Evolutionary conservation across 768 basidiomycete species (phyloP).

Genomic region (Panaeolus cyanescens): DNA sequence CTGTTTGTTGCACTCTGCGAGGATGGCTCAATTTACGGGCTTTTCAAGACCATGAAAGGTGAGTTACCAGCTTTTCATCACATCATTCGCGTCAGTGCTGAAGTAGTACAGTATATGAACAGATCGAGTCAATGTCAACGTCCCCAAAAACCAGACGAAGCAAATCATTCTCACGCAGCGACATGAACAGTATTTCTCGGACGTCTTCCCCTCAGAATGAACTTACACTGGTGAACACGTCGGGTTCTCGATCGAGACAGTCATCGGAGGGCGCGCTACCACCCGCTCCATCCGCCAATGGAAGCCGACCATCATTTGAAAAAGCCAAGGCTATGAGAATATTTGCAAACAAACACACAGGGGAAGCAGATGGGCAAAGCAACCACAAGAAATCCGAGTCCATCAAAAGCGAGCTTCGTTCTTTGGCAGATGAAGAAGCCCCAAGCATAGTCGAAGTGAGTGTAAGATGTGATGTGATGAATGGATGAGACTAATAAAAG

Average conservation of each 20-base stretch:
- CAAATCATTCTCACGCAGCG: slow-evolving; percentile 65
- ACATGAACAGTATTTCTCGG: slow-evolving; percentile 45
- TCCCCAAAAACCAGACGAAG: slow-evolving; percentile 59
- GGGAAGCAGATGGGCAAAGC: slow-evolving; percentile 40
- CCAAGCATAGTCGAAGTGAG: slow-evolving; percentile 31
- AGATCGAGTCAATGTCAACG: slow-evolving; percentile 72
- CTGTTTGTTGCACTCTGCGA: slow-evolving; percentile 89
- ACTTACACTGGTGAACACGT: slow-evolving; percentile 33
- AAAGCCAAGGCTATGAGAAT: slow-evolving; percentile 64
- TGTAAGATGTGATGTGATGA: background rate
- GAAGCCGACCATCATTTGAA: slow-evolving; percentile 62
- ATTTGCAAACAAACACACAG: slow-evolving; percentile 44
- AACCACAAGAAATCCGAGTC: slow-evolving; percentile 61
- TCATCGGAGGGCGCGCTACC: slow-evolving; percentile 41
- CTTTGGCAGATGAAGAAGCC: slow-evolving; percentile 9
- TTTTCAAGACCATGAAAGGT: slow-evolving; percentile 90
- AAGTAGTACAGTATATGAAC: slow-evolving; percentile 63
- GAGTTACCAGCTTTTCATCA: slow-evolving; percentile 19
- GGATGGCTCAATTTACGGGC: slow-evolving; percentile 82
- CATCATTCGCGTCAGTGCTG: slow-evolving; percentile 11
- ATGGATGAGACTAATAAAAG: slow-evolving; percentile 3
- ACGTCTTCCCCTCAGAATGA: slow-evolving; percentile 50
- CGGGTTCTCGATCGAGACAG: slow-evolving; percentile 34
- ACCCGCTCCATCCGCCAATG: slow-evolving; percentile 23
- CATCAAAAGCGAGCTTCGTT: slow-evolving; percentile 45